A percentile compares a stretch with the other conserved stretches of the same genome.
Evolutionary conservation across 1,284 basidiomycete genomes (phyloP).

Genomic region (Cutaneotrichosporon arboriforme): DNA sequence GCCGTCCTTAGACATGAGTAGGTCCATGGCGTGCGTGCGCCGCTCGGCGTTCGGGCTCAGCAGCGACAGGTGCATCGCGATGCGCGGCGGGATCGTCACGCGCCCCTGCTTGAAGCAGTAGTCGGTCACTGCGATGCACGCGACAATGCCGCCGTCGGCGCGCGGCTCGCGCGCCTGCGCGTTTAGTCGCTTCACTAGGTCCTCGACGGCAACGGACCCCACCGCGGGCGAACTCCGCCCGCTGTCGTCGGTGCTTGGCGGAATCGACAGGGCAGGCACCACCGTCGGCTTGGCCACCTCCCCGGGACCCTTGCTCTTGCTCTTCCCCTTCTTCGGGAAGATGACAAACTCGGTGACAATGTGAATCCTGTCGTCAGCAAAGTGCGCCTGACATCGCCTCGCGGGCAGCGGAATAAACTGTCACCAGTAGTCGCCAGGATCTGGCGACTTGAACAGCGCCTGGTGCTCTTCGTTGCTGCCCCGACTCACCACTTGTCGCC

Average conservation of each 20-base stretch:
- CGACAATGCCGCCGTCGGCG: slow-evolving; percentile 52
- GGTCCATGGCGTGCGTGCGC: slow-evolving; percentile 20
- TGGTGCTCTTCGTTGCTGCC: no score
- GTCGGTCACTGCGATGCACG: slow-evolving; percentile 64
- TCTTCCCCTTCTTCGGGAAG: slow-evolving; percentile 47
- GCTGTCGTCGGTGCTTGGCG: slow-evolving; percentile 10
- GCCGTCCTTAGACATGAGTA: slow-evolving; percentile 32
- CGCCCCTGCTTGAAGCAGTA: slow-evolving; percentile 69
- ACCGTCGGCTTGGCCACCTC: no score
- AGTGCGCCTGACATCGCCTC: no score
- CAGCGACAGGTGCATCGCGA: slow-evolving; percentile 29
- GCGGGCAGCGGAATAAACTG: no score
- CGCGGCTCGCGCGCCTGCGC: slow-evolving; percentile 25
- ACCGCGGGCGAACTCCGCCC: not conserved
- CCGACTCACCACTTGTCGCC: slow-evolving; percentile 72
- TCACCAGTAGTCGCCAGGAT: no score
- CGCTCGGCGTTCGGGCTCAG: slow-evolving; percentile 18
- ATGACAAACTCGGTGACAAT: slow-evolving; percentile 62
- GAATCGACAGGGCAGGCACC: slow-evolving; percentile 3
- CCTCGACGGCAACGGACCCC: slow-evolving; percentile 7
- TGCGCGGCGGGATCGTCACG: slow-evolving; percentile 65
- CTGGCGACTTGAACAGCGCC: no score
- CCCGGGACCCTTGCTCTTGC: slow-evolving; percentile 46
- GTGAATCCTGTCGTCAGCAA: slow-evolving; percentile 55
- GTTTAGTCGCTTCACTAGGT: slow-evolving; percentile 7